Evolutionary conservation across 768 basidiomycete species (phyloP).

Genomic region (Galerina marginata): DNA sequence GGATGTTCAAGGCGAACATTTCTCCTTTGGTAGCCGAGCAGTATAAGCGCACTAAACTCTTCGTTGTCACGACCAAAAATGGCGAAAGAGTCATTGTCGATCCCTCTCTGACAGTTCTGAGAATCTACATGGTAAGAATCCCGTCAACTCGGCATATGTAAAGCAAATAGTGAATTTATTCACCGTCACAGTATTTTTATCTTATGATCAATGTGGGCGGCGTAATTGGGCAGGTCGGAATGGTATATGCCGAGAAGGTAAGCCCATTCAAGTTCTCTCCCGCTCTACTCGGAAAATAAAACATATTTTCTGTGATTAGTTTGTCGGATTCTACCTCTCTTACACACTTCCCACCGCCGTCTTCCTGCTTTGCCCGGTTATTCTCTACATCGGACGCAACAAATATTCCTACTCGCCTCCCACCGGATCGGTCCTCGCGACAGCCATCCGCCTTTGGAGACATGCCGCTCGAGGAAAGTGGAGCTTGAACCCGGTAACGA

Average conservation of each 20-base stretch:
- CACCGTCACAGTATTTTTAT: conserved; percentile 58
- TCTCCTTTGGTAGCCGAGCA: conserved; percentile 83
- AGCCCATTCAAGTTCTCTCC: background rate
- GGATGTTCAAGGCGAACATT: conserved; percentile 79
- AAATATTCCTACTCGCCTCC: conserved; percentile 63
- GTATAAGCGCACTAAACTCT: conserved; percentile 59
- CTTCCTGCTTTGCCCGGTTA: conserved; percentile 65
- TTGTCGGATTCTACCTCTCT: conserved; percentile 68
- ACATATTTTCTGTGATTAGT: conserved; percentile 35
- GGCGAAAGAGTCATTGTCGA: conserved; percentile 84
- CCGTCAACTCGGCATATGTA: conserved; percentile 18
- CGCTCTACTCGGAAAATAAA: conserved; percentile 20
- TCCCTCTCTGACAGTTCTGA: conserved; percentile 66
- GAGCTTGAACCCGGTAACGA: conserved; percentile 58
- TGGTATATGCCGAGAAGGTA: conserved; percentile 72
- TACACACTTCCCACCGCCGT: conserved; percentile 68
- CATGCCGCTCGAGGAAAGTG: conserved; percentile 55
- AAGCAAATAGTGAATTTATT: background rate
- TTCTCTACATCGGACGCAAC: conserved; percentile 59
- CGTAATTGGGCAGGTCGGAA: conserved; percentile 67
- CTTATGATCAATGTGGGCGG: conserved; percentile 79
- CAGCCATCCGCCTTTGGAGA: conserved; percentile 51
- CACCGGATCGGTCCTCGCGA: conserved; percentile 63
- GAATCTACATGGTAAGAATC: conserved; percentile 71
- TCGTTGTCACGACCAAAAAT: conserved; percentile 49